Percentiles rank a stretch among this genome's conserved stretches.
Conservation (phyloP, 371 early-diverging fungal genomes). For the Actinomortierella ambigua region DNA sequence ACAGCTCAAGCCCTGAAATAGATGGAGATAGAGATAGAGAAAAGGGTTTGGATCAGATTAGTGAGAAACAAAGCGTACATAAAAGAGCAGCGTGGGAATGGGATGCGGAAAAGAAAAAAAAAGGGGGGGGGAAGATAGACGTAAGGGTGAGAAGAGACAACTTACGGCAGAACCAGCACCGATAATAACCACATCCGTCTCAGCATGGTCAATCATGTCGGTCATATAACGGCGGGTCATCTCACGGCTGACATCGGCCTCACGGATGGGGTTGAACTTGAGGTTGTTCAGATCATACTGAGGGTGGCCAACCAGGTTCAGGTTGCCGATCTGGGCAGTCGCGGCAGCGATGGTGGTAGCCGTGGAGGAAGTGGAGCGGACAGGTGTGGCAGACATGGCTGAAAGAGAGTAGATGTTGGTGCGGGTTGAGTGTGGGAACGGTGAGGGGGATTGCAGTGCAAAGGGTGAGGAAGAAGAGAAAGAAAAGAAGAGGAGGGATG, state of each 20-base stretch:
- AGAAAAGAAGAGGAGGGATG: constrained; percentile 6
- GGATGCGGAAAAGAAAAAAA: neutral
- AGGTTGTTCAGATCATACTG: constrained; percentile 48
- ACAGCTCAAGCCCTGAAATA: constrained; percentile 55
- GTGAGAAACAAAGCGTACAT: neutral
- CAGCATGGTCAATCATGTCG: constrained; percentile 67
- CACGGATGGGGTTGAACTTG: constrained; percentile 65
- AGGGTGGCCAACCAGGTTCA: constrained; percentile 42
- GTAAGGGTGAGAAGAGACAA: constrained; percentile 14
- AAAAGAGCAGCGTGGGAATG: neutral
- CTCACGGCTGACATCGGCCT: constrained; percentile 72
- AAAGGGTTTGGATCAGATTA: no score
- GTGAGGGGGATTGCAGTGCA: neutral
- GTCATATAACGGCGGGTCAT: constrained; percentile 76
- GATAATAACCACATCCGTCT: constrained; percentile 76
- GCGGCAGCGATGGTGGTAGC: constrained; percentile 10
- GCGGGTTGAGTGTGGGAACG: neutral
- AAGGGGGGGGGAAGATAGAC: constrained; percentile 1
- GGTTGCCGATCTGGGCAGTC: constrained; percentile 30
- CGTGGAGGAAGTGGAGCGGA: constrained; percentile 12
- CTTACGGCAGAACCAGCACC: constrained; percentile 72
- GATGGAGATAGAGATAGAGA: neutral
- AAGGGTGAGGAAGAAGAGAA: constrained; percentile 4
- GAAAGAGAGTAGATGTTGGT: neutral
- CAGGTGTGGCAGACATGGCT: constrained; percentile 23